phyloP scores from a whole-genome alignment of 2,329 filamentous ascomycete genomes.

The Didymella exigua region DNA sequence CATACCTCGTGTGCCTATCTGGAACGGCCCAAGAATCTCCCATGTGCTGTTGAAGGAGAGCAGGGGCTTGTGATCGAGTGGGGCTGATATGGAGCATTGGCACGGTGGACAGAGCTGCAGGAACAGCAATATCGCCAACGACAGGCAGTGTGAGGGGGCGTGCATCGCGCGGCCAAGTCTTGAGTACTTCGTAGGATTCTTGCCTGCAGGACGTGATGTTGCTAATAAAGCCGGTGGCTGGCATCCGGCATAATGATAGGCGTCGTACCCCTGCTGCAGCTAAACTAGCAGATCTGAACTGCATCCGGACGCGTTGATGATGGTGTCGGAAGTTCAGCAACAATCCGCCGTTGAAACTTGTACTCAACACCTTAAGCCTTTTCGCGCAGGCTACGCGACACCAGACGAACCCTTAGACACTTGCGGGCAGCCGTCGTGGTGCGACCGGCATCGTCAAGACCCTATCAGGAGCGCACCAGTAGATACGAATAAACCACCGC shows the following conservation, averaged over 20 bases:
- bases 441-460: not conserved
- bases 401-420: not conserved
- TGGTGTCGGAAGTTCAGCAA: slow-evolving; percentile 21
- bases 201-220: not conserved
- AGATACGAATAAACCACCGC: slow-evolving; percentile 15
- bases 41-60: slow-evolving; percentile 50
- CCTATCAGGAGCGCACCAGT: slow-evolving; percentile 6
- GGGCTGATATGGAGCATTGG: slow-evolving; percentile 25
- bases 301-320: slow-evolving; percentile 31
- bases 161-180: not conserved
- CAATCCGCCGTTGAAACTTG: slow-evolving; percentile 25
- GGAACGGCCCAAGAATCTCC: slow-evolving; percentile 63
- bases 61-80: slow-evolving; percentile 27
- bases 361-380: slow-evolving; percentile 19
- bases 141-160: slow-evolving; percentile 1
- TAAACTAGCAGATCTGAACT: slow-evolving; percentile 24
- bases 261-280: slow-evolving; percentile 20
- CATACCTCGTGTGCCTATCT: slow-evolving; percentile 64
- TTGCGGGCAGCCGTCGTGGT: slow-evolving; percentile 1
- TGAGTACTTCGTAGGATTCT: not conserved
- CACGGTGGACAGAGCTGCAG: slow-evolving; percentile 18
- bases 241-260: slow-evolving; percentile 10
- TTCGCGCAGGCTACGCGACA: slow-evolving; percentile 10
- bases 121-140: slow-evolving; percentile 9
- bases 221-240: slow-evolving; percentile 19